phyloP scores from a whole-genome alignment of 495 filamentous ascomycete genomes.

The Glarea lozoyensis region DNA sequence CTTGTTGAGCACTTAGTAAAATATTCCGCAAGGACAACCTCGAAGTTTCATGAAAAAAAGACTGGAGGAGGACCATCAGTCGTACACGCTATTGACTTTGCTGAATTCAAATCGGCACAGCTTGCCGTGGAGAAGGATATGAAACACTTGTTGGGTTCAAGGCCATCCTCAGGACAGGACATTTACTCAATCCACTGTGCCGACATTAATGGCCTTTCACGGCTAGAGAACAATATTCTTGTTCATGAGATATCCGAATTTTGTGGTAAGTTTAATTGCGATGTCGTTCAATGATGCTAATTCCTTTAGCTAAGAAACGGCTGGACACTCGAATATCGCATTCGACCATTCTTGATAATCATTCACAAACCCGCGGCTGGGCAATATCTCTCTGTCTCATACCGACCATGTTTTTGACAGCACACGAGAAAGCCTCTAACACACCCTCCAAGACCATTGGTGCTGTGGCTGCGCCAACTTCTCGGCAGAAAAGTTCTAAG shows the following conservation, averaged over 20 bases:
- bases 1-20: conserved; percentile 12
- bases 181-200: conserved; percentile 11
- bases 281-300: background rate
- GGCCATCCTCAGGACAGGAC: background rate
- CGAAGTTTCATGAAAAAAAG: conserved; percentile 10
- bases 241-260: conserved; percentile 16
- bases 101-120: conserved; percentile 13
- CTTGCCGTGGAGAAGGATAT: conserved; percentile 12
- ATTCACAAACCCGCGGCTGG: conserved; percentile 11
- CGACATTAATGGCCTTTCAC: conserved; percentile 15
- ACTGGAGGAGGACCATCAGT: conserved; percentile 7
- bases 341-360: conserved; percentile 8
- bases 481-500: conserved; percentile 1
- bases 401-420: conserved; percentile 3
- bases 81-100: conserved; percentile 6
- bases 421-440: conserved; percentile 6
- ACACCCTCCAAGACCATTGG: background rate
- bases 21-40: conserved; percentile 3
- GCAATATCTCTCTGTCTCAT: conserved; percentile 13
- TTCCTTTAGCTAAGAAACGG: conserved; percentile 7
- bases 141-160: conserved; percentile 5
- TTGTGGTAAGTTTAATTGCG: conserved; percentile 4
- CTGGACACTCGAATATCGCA: conserved; percentile 11
- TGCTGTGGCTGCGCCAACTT: background rate
- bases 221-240: conserved; percentile 12